These are phyloP conservation scores for Nicotiana noctiflora DNA, from an alignment of 257 asterid genomes.

Conservation along the genomic window DNA sequence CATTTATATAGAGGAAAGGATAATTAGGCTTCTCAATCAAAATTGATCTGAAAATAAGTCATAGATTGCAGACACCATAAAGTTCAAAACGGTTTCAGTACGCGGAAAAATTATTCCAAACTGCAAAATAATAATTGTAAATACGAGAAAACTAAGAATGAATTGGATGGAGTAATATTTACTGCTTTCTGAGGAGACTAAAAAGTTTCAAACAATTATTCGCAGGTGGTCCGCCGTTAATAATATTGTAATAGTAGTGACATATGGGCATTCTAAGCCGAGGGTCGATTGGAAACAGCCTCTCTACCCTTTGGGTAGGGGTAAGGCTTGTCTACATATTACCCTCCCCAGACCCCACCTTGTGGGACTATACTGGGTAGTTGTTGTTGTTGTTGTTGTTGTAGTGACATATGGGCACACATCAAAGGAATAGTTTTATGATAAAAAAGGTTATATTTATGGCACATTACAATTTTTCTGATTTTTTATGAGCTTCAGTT, in stretches of 20 bases:
- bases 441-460: background rate
- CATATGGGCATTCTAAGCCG: background rate
- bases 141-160: background rate
- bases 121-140: background rate
- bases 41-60: background rate
- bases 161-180: background rate
- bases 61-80: conserved; percentile 4
- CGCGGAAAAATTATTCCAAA: background rate
- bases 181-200: background rate
- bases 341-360: too few relatives aligned
- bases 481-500: background rate
- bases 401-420: background rate
- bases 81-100: background rate
- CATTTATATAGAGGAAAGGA: conserved; percentile 16
- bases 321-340: too few relatives aligned
- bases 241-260: background rate
- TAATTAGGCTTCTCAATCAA: conserved; percentile 5
- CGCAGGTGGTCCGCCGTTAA: background rate
- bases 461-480: background rate
- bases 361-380: too few relatives aligned
- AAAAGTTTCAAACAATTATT: background rate
- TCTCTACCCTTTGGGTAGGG: too few relatives aligned
- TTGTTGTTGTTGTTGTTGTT: too few relatives aligned
- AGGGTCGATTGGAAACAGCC: too few relatives aligned
- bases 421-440: background rate